These are phyloP conservation scores for Nicotiana benthamiana DNA, from an alignment of 257 asterid genomes.

Conservation along the genomic window DNA sequence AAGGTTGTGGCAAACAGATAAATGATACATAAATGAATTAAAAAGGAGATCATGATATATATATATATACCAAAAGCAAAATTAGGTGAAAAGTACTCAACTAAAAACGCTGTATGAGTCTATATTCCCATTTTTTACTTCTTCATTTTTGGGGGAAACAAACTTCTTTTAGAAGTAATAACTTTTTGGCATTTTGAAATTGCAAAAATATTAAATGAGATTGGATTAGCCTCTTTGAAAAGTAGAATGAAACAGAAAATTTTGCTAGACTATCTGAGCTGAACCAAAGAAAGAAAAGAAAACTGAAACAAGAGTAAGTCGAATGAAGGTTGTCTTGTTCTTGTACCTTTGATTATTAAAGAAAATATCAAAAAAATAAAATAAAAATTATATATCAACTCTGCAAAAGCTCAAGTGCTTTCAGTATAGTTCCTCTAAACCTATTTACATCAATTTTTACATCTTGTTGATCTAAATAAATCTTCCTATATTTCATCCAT, in stretches of 20 bases:
- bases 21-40: too few relatives aligned
- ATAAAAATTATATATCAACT: neutral
- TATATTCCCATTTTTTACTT: too few relatives aligned
- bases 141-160: too few relatives aligned
- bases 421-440: slow-evolving; percentile 18
- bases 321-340: neutral
- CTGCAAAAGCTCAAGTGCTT: slow-evolving; percentile 14
- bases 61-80: too few relatives aligned
- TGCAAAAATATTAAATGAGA: too few relatives aligned
- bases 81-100: too few relatives aligned
- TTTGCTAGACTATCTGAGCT: neutral
- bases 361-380: neutral
- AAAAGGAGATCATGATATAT: too few relatives aligned
- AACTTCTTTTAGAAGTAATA: too few relatives aligned
- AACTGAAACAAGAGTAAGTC: neutral
- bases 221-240: neutral
- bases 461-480: slow-evolving; percentile 24
- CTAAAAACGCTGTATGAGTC: too few relatives aligned
- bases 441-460: slow-evolving; percentile 25
- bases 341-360: neutral
- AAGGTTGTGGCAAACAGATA: too few relatives aligned
- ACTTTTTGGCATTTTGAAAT: neutral
- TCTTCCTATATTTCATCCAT: slow-evolving; percentile 15
- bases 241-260: neutral
- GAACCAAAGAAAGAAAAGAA: neutral